Evolutionary conservation across 1,139 yeast species (phyloP).

Genomic region (Saccharomyces hybrid): DNA sequence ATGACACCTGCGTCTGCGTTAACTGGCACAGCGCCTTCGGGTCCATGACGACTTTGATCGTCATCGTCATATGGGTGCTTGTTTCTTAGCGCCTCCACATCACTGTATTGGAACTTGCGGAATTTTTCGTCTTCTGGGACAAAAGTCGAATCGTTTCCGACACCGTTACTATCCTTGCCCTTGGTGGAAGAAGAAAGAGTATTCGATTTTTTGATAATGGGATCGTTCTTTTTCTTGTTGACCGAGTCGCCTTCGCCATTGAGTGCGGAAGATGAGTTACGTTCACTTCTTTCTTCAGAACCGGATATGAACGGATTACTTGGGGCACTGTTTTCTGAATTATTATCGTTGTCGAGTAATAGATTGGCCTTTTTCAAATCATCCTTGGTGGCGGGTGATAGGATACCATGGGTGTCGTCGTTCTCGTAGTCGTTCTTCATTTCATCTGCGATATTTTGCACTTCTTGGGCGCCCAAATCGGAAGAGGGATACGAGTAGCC

Average conservation of each 20-base stretch:
- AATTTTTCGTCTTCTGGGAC: slow-evolving; percentile 23
- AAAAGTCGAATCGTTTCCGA: slow-evolving; percentile 15
- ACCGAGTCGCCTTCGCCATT: not conserved
- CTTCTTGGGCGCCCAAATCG: slow-evolving; percentile 59
- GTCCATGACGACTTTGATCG: not conserved
- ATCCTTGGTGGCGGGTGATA: slow-evolving; percentile 30
- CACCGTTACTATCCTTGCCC: not conserved
- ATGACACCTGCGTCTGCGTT: slow-evolving; percentile 24
- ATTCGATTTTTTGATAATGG: not conserved
- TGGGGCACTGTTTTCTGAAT: not conserved
- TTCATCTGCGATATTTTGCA: slow-evolving; percentile 43
- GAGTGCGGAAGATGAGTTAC: not conserved
- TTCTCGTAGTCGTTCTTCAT: slow-evolving; percentile 31
- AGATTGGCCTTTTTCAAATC: slow-evolving; percentile 32
- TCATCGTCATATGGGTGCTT: slow-evolving; percentile 4
- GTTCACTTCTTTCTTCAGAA: not conserved
- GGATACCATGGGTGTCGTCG: slow-evolving; percentile 14
- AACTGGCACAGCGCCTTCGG: slow-evolving; percentile 13
- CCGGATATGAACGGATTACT: not conserved
- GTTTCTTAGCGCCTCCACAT: slow-evolving; percentile 13
- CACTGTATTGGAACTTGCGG: slow-evolving; percentile 20
- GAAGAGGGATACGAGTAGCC: slow-evolving; percentile 38
- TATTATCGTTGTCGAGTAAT: slow-evolving; percentile 6
- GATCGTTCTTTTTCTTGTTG: not conserved
- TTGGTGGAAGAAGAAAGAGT: not conserved